phyloP scores from a whole-genome alignment of 2,329 filamentous ascomycete species.

The Ophiostoma ulmi region DNA sequence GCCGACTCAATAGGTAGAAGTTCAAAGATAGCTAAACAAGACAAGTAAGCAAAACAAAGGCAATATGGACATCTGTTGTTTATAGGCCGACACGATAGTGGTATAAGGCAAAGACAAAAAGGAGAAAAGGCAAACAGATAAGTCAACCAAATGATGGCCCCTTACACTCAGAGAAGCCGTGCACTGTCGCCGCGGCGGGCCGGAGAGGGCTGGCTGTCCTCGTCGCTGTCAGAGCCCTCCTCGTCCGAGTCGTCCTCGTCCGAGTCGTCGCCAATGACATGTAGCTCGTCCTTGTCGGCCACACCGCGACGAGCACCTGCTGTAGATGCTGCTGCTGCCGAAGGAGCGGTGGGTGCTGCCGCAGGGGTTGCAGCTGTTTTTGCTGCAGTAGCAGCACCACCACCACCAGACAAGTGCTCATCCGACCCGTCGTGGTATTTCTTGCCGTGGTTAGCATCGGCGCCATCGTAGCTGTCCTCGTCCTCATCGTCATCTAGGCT shows the following conservation, averaged over 20 bases:
- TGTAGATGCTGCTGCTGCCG: not conserved
- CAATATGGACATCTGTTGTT: not conserved
- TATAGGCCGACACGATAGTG: conserved; percentile 2
- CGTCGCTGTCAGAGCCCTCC: conserved; percentile 31
- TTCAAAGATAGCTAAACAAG: not conserved
- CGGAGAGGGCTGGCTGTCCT: conserved; percentile 14
- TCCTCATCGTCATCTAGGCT: conserved; percentile 60
- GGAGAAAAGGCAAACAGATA: conserved; percentile 5
- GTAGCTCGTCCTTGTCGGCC: conserved; percentile 38
- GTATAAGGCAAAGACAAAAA: conserved; percentile 7
- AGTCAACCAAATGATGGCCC: not conserved
- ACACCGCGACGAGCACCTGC: conserved; percentile 15
- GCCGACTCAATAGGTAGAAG: conserved; percentile 3
- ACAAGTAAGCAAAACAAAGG: not conserved
- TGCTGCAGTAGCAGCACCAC: conserved; percentile 28
- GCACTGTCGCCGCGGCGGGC: conserved; percentile 13
- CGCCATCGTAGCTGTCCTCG: conserved; percentile 42
- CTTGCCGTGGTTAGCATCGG: not conserved
- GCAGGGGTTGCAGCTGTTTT: conserved; percentile 27
- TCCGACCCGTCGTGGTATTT: conserved; percentile 32
- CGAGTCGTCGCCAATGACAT: conserved; percentile 48
- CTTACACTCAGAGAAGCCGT: conserved; percentile 20
- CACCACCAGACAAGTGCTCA: conserved; percentile 23
- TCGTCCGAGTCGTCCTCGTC: conserved; percentile 36
- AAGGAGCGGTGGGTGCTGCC: not conserved